Conservation (phyloP, 2,329 filamentous ascomycete species). For the Daldinia sp. region DNA sequence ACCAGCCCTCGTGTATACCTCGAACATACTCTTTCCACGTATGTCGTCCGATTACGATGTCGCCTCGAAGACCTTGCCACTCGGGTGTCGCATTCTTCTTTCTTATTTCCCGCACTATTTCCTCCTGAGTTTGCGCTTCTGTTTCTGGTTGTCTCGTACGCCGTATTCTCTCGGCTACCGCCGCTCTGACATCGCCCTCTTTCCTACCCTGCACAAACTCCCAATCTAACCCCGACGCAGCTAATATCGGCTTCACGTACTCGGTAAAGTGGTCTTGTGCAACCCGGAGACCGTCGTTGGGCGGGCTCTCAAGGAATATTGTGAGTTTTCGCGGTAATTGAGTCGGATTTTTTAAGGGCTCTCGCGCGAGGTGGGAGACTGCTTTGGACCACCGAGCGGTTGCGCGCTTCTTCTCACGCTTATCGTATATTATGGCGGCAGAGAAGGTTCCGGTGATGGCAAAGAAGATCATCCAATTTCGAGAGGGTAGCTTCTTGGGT, state of each 20-base stretch:
- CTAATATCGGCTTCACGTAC: slow-evolving; percentile 92
- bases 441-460: slow-evolving; percentile 79
- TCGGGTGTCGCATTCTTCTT: slow-evolving; percentile 72
- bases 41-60: slow-evolving; percentile 88
- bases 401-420: slow-evolving; percentile 83
- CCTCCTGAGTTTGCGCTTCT: slow-evolving; percentile 63
- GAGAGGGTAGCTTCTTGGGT: slow-evolving; percentile 84
- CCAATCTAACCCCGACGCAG: slow-evolving; percentile 91
- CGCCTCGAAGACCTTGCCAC: slow-evolving; percentile 78
- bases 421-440: slow-evolving; percentile 87
- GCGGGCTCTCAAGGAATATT: slow-evolving; percentile 84
- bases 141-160: slow-evolving; percentile 68
- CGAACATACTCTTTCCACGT: slow-evolving; percentile 98
- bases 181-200: slow-evolving; percentile 91
- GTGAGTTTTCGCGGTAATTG: slow-evolving; percentile 85
- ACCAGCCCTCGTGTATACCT: slow-evolving; percentile 94
- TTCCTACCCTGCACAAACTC: slow-evolving; percentile 92
- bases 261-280: slow-evolving; percentile 97
- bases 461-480: slow-evolving; percentile 98
- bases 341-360: slow-evolving; percentile 72
- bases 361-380: slow-evolving; percentile 83
- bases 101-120: slow-evolving; percentile 69
- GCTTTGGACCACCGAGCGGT: slow-evolving; percentile 87
- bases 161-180: slow-evolving; percentile 85
- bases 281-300: slow-evolving; percentile 81